Conservation (phyloP, 805 yeast genomes). For the Gaillardinia entomophila region DNA sequence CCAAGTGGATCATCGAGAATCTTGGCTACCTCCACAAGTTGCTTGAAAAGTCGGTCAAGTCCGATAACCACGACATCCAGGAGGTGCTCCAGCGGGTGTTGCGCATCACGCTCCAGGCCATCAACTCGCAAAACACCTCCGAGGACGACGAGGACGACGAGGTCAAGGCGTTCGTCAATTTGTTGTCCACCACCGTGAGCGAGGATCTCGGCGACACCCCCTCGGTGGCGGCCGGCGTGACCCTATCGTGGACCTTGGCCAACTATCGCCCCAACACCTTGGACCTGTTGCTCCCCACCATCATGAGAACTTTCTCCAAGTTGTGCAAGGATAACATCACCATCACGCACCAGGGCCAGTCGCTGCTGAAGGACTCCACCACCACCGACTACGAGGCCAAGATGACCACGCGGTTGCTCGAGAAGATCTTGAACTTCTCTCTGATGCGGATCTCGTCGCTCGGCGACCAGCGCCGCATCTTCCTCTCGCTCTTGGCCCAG, state of each 20-base stretch:
- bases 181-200: constrained; percentile 62
- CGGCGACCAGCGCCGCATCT: constrained; percentile 91
- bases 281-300: constrained; percentile 67
- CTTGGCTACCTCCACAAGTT: constrained; percentile 63
- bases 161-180: constrained; percentile 53
- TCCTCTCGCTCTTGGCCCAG: constrained; percentile 80
- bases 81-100: constrained; percentile 75
- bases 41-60: constrained; percentile 73
- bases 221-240: constrained; percentile 83
- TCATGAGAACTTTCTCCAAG: constrained; percentile 85
- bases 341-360: constrained; percentile 47
- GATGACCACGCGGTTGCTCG: constrained; percentile 71
- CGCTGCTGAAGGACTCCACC: constrained; percentile 21
- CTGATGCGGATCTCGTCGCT: constrained; percentile 77
- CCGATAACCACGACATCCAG: constrained; percentile 83
- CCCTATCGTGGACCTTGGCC: constrained; percentile 75
- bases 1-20: constrained; percentile 75
- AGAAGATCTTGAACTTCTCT: constrained; percentile 69
- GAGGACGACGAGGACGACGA: constrained; percentile 57
- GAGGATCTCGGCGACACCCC: constrained; percentile 74
- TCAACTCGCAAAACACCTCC: constrained; percentile 37
- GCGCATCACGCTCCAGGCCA: constrained; percentile 60
- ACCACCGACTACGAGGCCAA: constrained; percentile 66
- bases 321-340: constrained; percentile 82
- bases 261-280: constrained; percentile 66